These are phyloP conservation scores for Castanea sativa DNA, from an alignment of 306 rosid genomes.

Conservation along the genomic window DNA sequence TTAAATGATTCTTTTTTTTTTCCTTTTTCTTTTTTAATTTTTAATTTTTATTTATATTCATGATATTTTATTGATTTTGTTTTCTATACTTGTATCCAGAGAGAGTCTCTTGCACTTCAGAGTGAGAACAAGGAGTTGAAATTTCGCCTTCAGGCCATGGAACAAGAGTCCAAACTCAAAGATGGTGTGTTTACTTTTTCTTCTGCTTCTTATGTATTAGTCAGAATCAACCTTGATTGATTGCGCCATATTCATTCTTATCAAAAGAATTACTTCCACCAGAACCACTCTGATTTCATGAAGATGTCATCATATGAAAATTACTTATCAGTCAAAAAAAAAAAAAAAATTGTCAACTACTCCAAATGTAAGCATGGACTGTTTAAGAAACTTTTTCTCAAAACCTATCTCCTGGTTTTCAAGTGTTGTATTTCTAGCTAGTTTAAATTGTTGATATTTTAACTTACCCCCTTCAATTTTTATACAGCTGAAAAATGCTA, in stretches of 20 bases:
- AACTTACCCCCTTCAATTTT: not conserved
- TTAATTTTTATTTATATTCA: constrained; percentile 2
- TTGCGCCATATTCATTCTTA: not conserved
- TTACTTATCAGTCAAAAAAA: no score
- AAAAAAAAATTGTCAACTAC: no score
- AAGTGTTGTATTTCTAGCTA: not conserved
- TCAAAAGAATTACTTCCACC: not conserved
- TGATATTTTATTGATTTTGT: constrained; percentile 7
- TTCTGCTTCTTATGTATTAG: constrained; percentile 14
- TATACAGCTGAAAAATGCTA: not conserved
- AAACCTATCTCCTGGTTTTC: not conserved
- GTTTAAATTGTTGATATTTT: not conserved
- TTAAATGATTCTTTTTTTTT: not conserved
- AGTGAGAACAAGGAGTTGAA: constrained; percentile 74
- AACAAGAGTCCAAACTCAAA: constrained; percentile 78
- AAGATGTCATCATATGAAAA: not conserved
- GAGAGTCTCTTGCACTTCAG: constrained; percentile 53
- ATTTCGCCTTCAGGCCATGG: constrained; percentile 83
- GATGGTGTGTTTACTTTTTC: constrained; percentile 53
- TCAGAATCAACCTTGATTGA: constrained; percentile 11
- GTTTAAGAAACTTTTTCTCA: no score
- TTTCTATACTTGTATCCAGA: constrained; percentile 37
- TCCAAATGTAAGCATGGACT: no score
- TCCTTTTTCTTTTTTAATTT: not conserved
- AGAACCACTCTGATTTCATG: not conserved